phyloP scores from a whole-genome alignment of 306 rosid genomes.

The Senna tora region DNA sequence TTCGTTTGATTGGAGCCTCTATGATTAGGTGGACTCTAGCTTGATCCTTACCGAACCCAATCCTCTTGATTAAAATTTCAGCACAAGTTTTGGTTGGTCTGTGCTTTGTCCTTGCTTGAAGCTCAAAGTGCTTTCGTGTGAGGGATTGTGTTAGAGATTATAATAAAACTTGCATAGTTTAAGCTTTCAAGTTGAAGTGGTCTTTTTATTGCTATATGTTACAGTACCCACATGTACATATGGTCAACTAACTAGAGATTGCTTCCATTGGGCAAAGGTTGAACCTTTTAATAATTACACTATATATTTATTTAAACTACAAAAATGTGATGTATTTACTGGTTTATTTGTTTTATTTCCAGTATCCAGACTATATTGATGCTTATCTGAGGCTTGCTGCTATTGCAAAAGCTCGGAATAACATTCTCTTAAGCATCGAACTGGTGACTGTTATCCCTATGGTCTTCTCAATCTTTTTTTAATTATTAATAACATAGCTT shows the following conservation, averaged over 20 bases:
- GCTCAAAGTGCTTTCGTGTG: neutral
- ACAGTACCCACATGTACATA: too few relatives aligned
- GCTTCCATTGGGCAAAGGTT: slow-evolving; percentile 27
- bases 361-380: slow-evolving; percentile 94
- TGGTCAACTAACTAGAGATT: neutral
- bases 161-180: too few relatives aligned
- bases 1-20: neutral
- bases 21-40: neutral
- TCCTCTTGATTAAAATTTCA: neutral
- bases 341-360: slow-evolving; percentile 39
- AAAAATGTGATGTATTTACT: slow-evolving; percentile 19
- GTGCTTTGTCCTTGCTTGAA: neutral
- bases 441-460: slow-evolving; percentile 60
- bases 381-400: slow-evolving; percentile 92
- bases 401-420: slow-evolving; percentile 91
- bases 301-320: neutral
- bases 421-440: slow-evolving; percentile 87
- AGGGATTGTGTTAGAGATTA: too few relatives aligned
- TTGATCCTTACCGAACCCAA: neutral
- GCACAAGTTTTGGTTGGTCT: neutral
- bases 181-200: neutral
- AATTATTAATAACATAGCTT: slow-evolving; percentile 21
- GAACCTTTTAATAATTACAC: slow-evolving; percentile 3
- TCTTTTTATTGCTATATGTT: neutral
- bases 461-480: slow-evolving; percentile 24